Conservation (phyloP, 495 filamentous ascomycete genomes). For the Aspergillus wentii region DNA sequence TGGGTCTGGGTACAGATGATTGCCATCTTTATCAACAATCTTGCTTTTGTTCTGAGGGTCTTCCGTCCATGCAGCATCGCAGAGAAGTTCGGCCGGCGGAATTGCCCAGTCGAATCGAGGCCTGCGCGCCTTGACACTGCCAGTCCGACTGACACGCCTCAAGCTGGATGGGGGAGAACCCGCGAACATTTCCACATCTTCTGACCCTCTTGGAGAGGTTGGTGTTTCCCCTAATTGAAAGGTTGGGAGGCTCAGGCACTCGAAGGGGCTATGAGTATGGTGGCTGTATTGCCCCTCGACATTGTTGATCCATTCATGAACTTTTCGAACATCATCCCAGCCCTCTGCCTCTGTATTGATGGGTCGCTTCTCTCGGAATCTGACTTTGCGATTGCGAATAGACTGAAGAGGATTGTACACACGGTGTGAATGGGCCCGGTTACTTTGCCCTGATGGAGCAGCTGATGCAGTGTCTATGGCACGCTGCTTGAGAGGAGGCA, state of each 20-base stretch:
- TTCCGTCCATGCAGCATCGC: constrained; percentile 82
- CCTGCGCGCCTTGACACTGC: constrained; percentile 50
- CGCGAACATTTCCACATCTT: constrained; percentile 19
- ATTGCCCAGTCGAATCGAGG: constrained; percentile 76
- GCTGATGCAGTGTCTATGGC: constrained; percentile 2
- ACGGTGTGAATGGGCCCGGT: constrained; percentile 47
- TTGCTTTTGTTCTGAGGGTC: constrained; percentile 67
- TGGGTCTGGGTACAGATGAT: constrained; percentile 57
- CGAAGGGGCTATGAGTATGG: constrained; percentile 35
- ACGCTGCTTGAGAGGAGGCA: constrained; percentile 56
- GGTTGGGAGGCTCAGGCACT: constrained; percentile 51
- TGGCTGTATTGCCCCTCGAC: constrained; percentile 48
- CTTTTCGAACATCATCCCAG: constrained; percentile 65
- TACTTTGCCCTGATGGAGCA: constrained; percentile 2
- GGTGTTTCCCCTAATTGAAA: constrained; percentile 34
- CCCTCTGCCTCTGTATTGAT: constrained; percentile 70
- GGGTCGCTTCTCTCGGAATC: constrained; percentile 63
- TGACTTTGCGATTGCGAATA: constrained; percentile 76
- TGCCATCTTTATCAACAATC: constrained; percentile 69
- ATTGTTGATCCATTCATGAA: constrained; percentile 69
- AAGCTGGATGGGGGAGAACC: constrained; percentile 32
- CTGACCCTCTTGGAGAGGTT: constrained; percentile 10
- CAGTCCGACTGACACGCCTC: constrained; percentile 28
- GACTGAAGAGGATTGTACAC: constrained; percentile 83
- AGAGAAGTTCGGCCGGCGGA: constrained; percentile 72